Conservation (phyloP, 1,284 basidiomycete genomes). For the Ustilago bromivora region DNA sequence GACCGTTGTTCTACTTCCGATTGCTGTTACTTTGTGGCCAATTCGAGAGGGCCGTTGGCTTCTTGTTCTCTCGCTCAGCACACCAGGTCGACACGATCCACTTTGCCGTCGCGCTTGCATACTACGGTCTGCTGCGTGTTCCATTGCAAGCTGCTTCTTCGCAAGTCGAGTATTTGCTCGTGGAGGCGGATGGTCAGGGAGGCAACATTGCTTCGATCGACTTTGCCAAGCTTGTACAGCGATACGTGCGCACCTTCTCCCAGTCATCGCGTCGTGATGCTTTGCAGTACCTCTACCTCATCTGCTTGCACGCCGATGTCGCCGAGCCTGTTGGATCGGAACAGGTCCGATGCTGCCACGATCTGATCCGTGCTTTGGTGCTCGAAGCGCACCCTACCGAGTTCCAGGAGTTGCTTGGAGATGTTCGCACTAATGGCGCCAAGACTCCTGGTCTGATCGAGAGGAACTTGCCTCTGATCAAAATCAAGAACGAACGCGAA, state of each 20-base stretch:
- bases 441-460: conserved; percentile 89
- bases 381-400: conserved; percentile 79
- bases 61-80: conserved; percentile 87
- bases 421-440: conserved; percentile 87
- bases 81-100: conserved; percentile 95
- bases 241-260: conserved; percentile 90
- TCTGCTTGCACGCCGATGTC: conserved; percentile 81
- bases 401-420: conserved; percentile 88
- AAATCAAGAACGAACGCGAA: conserved; percentile 78
- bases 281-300: conserved; percentile 92
- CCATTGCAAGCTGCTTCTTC: conserved; percentile 82
- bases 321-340: conserved; percentile 77
- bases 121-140: conserved; percentile 90
- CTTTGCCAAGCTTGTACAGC: conserved; percentile 87
- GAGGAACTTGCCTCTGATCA: conserved; percentile 81
- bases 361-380: conserved; percentile 87
- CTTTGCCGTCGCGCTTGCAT: conserved; percentile 88
- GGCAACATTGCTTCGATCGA: conserved; percentile 73
- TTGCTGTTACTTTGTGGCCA: conserved; percentile 91
- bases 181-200: conserved; percentile 37
- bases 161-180: conserved; percentile 72
- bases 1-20: conserved; percentile 82
- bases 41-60: conserved; percentile 92
- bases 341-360: conserved; percentile 86
- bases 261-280: conserved; percentile 92